These are phyloP conservation scores for Termitomyces heimii DNA, from an alignment of 768 basidiomycete species.

Conservation along the genomic window DNA sequence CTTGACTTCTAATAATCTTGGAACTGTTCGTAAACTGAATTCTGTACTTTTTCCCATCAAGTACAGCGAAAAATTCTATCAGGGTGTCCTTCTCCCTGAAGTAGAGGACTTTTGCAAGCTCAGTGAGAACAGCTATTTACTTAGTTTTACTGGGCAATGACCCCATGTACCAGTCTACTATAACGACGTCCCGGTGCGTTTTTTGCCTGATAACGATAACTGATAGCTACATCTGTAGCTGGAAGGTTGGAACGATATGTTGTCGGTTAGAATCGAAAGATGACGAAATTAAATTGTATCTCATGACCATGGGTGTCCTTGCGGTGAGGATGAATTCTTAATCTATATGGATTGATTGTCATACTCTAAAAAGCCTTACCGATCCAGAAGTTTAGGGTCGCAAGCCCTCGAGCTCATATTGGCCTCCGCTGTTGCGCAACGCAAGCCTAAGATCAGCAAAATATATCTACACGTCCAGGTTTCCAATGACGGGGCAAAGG, in stretches of 20 bases:
- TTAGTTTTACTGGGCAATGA: background rate
- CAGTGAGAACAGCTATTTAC: conserved; percentile 38
- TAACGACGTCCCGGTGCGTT: conserved; percentile 75
- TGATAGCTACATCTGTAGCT: conserved; percentile 10
- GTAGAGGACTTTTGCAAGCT: conserved; percentile 86
- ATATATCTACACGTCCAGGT: conserved; percentile 86
- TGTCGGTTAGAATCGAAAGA: conserved; percentile 74
- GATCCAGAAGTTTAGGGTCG: conserved; percentile 71
- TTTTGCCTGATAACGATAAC: conserved; percentile 4
- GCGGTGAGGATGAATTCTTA: conserved; percentile 50
- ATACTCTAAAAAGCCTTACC: conserved; percentile 61
- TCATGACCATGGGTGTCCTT: conserved; percentile 91
- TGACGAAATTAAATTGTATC: conserved; percentile 55
- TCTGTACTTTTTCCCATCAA: conserved; percentile 85
- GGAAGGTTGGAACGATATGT: conserved; percentile 75
- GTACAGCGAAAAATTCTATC: conserved; percentile 86
- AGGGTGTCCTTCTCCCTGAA: conserved; percentile 69
- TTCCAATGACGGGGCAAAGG: conserved; percentile 72
- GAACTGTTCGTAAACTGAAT: conserved; percentile 64
- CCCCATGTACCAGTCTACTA: conserved; percentile 61
- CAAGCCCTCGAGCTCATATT: conserved; percentile 65
- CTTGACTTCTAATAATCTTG: conserved; percentile 77
- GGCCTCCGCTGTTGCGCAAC: conserved; percentile 50
- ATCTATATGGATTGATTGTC: conserved; percentile 4
- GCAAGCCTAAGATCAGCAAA: conserved; percentile 57